Evolutionary conservation across 371 early-diverging fungal species (phyloP).

Genomic region (Funneliformis caledonium): DNA sequence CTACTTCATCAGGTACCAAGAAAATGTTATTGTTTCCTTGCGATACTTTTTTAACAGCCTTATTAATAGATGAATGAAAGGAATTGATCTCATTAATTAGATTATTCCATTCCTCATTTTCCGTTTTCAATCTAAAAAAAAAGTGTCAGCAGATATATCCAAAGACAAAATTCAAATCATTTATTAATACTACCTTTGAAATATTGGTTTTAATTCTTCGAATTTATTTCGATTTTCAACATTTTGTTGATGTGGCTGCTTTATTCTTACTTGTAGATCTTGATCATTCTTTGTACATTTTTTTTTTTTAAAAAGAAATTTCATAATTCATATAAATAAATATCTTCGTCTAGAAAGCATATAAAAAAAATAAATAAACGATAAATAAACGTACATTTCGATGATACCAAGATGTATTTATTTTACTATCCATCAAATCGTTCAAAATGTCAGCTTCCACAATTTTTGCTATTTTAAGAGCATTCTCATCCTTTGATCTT

Average conservation of each 20-base stretch:
- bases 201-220: slow-evolving; percentile 39
- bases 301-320: background rate
- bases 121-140: slow-evolving; percentile 44
- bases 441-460: slow-evolving; percentile 52
- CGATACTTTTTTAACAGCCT: slow-evolving; percentile 15
- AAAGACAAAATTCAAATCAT: background rate
- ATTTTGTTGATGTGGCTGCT: slow-evolving; percentile 58
- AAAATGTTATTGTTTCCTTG: background rate
- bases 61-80: slow-evolving; percentile 34
- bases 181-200: slow-evolving; percentile 11
- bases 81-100: slow-evolving; percentile 39
- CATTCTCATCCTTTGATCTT: slow-evolving; percentile 6
- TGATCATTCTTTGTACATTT: background rate
- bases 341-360: background rate
- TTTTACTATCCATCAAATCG: slow-evolving; percentile 44
- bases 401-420: slow-evolving; percentile 60
- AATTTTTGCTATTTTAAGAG: slow-evolving; percentile 36
- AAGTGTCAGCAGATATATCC: background rate
- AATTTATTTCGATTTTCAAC: slow-evolving; percentile 46
- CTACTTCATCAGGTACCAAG: slow-evolving; percentile 21
- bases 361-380: background rate
- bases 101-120: slow-evolving; percentile 46
- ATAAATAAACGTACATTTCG: slow-evolving; percentile 43
- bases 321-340: background rate
- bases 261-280: background rate